A percentile compares a stretch with the other conserved stretches of the same genome.
Evolutionary conservation across 768 basidiomycete species (phyloP).

Genomic region (Lactarius deliciosus): DNA sequence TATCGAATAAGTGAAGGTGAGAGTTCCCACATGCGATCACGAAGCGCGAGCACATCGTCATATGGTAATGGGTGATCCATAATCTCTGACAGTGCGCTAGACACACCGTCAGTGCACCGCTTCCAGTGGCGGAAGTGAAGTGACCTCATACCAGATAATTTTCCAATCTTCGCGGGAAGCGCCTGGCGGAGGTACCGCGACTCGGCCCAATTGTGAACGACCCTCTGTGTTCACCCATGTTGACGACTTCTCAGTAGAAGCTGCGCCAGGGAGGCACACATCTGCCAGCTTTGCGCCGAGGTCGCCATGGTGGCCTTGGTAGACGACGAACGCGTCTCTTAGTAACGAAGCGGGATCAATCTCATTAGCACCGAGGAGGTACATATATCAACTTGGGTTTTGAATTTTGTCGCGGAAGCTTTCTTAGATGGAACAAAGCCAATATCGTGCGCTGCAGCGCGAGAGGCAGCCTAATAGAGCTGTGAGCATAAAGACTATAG

Average conservation of each 20-base stretch:
- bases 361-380: slow-evolving; percentile 96
- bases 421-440: slow-evolving; percentile 87
- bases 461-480: slow-evolving; percentile 71
- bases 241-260: slow-evolving; percentile 88
- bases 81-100: slow-evolving; percentile 85
- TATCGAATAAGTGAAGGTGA: slow-evolving; percentile 87
- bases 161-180: slow-evolving; percentile 97
- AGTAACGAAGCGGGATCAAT: slow-evolving; percentile 87
- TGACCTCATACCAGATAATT: slow-evolving; percentile 69
- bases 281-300: slow-evolving; percentile 96
- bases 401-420: slow-evolving; percentile 66
- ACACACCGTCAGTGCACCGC: background rate
- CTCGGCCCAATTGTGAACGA: slow-evolving; percentile 82
- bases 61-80: slow-evolving; percentile 82
- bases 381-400: slow-evolving; percentile 95
- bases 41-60: slow-evolving; percentile 77
- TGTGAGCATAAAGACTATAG: slow-evolving; percentile 8
- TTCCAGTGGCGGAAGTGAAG: too few relatives aligned
- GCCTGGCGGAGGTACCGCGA: slow-evolving; percentile 93
- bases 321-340: slow-evolving; percentile 91
- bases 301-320: slow-evolving; percentile 99
- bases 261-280: slow-evolving; percentile 87
- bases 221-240: slow-evolving; percentile 99
- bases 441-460: slow-evolving; percentile 91
- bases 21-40: slow-evolving; percentile 97